Evolutionary conservation across 345 rosid species (phyloP), one percentile per base, ranked within the genome.

Genomic region (Gynandropsis gynandra): DNA sequence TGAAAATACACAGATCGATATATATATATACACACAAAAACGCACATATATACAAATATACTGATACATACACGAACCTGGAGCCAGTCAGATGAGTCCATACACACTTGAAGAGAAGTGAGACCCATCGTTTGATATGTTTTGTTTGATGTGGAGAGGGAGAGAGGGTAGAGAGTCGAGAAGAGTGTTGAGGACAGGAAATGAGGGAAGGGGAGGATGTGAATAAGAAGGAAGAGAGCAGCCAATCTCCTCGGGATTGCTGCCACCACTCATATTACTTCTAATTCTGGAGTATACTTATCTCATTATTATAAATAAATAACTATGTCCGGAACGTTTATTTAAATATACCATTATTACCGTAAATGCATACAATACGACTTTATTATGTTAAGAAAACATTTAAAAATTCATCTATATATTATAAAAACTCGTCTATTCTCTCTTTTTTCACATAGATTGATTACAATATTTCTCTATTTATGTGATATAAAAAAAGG

Each of bases 81-180:
- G 17, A 90, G 78, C 98, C 96, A 90, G 20, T 87, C 95, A 34
- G 92, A 51, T 37, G 93, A 84, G 70, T 90, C 96, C 96, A 87
- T 82, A 85, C 92, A 90, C 56, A 80, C 92, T 73, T 80, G 96
- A 37, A 87, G 75, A 66, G 95, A 84, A 62, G 78, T 79, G 50
- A 82, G 77, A 60, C 81, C 82, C 88, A 83, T 83, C 27, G 59
- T 31, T 50, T 33, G 59, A 21, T 37, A 11, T 47, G 32, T 17
- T 21, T 35, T 49, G 31, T 35, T 47, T 62, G 3, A 19, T 18
- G 19, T 32, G 18, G 17, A 15, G 62, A 52, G 56, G 35, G 56
- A 17, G 16, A 16, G 18, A 34, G 21, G 15, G 58, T n/a, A 33
- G 42, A 15, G 53, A 18, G 35, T 32, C 17, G 48, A 54, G 66